These are phyloP conservation scores for Pseudocercospora crystallina DNA, from an alignment of 2,329 filamentous ascomycete genomes.

Conservation along the genomic window DNA sequence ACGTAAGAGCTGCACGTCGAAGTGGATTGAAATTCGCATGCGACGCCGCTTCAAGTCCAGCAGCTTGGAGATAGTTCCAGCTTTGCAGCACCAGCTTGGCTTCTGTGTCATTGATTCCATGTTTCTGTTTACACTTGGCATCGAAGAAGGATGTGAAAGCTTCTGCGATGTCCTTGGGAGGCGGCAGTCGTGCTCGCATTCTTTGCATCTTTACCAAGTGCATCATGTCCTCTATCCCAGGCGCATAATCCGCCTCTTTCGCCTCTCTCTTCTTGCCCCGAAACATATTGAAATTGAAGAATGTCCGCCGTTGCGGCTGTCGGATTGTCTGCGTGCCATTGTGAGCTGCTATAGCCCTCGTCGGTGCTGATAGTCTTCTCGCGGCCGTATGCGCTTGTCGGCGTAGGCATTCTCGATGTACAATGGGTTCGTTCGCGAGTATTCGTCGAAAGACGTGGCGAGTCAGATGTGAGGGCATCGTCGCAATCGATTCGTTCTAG, in stretches of 20 bases:
- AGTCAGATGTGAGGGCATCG: constrained; percentile 62
- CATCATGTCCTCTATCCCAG: constrained; percentile 70
- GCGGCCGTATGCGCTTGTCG: constrained; percentile 31
- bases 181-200: constrained; percentile 64
- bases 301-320: constrained; percentile 47
- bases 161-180: constrained; percentile 60
- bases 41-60: not conserved
- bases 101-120: constrained; percentile 64
- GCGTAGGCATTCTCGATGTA: constrained; percentile 47
- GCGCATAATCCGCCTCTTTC: constrained; percentile 64
- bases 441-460: constrained; percentile 60
- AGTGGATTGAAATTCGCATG: not conserved
- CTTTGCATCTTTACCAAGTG: constrained; percentile 64
- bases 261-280: constrained; percentile 58
- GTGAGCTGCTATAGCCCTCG: not conserved
- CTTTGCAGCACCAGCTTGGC: constrained; percentile 61
- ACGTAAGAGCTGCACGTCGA: not conserved
- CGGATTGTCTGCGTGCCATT: not conserved
- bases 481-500: constrained; percentile 4
- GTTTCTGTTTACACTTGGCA: constrained; percentile 42
- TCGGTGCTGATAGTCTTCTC: not conserved
- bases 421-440: constrained; percentile 51
- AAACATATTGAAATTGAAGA: constrained; percentile 61
- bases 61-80: constrained; percentile 55
- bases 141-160: constrained; percentile 67